phyloP scores from a whole-genome alignment of 257 asterid species.

The Gentiana macrophylla region DNA sequence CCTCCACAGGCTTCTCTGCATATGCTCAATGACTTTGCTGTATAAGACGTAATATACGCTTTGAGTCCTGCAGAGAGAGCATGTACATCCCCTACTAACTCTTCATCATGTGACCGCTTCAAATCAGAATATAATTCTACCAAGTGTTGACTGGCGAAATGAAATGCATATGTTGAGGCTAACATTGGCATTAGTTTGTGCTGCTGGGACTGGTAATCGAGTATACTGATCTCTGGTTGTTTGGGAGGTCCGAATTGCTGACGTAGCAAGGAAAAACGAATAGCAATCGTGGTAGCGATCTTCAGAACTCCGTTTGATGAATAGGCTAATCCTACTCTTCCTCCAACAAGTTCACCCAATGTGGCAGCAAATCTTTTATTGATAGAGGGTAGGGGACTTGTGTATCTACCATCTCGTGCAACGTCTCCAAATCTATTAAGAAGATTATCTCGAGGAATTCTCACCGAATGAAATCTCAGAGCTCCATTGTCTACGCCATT shows the following conservation, averaged over 20 bases:
- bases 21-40: slow-evolving; percentile 70
- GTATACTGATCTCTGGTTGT: slow-evolving; percentile 84
- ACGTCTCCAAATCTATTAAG: slow-evolving; percentile 95
- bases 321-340: slow-evolving; percentile 94
- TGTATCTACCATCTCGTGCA: slow-evolving; percentile 75
- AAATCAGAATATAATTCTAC: slow-evolving; percentile 68
- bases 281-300: slow-evolving; percentile 66
- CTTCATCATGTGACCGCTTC: slow-evolving; percentile 74
- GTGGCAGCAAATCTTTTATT: slow-evolving; percentile 93
- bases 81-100: slow-evolving; percentile 77
- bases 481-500: slow-evolving; percentile 99
- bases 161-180: slow-evolving; percentile 88
- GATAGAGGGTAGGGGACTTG: slow-evolving; percentile 73
- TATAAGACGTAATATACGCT: slow-evolving; percentile 86
- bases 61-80: slow-evolving; percentile 93
- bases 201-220: slow-evolving; percentile 96
- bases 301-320: slow-evolving; percentile 87
- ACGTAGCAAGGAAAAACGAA: slow-evolving; percentile 69
- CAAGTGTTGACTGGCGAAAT: slow-evolving; percentile 67
- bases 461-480: slow-evolving; percentile 60
- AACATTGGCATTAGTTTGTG: slow-evolving; percentile 97
- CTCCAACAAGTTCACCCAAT: slow-evolving; percentile 96
- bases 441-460: slow-evolving; percentile 89
- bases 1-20: slow-evolving; percentile 99
- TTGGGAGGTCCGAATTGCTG: slow-evolving; percentile 98